Evolutionary conservation across 2,329 filamentous ascomycete genomes (phyloP).

Genomic region (Pseudogymnoascus sp.): DNA sequence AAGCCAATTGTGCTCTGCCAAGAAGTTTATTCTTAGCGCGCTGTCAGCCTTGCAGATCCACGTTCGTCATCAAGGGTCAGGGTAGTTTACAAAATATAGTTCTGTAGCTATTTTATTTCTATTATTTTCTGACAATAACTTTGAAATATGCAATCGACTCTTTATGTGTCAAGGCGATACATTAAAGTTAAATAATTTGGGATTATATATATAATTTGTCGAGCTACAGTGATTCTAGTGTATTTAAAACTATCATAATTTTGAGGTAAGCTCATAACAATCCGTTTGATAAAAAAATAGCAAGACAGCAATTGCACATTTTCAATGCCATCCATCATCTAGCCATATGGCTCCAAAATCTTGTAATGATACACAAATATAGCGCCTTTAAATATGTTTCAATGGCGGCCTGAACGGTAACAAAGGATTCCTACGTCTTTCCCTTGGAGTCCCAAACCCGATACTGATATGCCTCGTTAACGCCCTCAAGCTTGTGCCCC

Average conservation of each 20-base stretch:
- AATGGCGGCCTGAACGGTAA: background rate
- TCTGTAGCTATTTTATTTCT: background rate
- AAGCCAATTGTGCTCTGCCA: slow-evolving; percentile 7
- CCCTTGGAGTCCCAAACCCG: background rate
- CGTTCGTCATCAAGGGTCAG: background rate
- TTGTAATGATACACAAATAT: no score
- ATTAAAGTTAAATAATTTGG: background rate
- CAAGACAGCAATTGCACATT: background rate
- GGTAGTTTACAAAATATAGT: background rate
- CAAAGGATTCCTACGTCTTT: background rate
- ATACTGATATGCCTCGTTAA: slow-evolving; percentile 4
- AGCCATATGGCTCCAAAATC: background rate
- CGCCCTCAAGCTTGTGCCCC: background rate
- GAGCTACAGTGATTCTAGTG: background rate
- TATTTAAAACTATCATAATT: background rate
- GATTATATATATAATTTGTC: background rate
- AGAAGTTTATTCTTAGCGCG: slow-evolving; percentile 10
- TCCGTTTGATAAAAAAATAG: background rate
- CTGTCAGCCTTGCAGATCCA: slow-evolving; percentile 9
- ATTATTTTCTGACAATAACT: background rate
- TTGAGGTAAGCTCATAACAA: background rate
- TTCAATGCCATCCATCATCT: background rate
- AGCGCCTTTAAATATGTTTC: background rate
- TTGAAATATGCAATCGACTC: background rate
- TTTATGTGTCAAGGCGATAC: background rate